Conservation (phyloP, 176 grass and related monocot species). For the Lolium rigidum region DNA sequence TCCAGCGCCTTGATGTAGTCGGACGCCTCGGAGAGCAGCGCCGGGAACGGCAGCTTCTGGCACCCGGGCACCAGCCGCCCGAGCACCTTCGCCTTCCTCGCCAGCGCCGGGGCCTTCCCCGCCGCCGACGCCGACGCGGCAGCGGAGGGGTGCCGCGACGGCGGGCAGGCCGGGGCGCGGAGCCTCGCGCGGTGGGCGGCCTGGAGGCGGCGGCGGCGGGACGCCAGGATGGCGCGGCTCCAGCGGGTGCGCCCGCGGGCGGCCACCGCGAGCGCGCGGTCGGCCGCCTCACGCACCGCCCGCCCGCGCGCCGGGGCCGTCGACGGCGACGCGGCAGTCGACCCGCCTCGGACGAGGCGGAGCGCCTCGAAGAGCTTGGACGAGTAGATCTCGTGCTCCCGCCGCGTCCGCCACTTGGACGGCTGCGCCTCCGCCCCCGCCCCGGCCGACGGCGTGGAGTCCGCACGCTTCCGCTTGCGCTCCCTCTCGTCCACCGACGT, state of each 20-base stretch:
- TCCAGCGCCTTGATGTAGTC: conserved; percentile 92
- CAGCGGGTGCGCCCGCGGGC: conserved; percentile 75
- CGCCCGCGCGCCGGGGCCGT: conserved; percentile 39
- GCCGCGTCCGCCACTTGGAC: conserved; percentile 60
- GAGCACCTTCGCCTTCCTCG: conserved; percentile 71
- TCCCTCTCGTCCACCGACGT: neutral
- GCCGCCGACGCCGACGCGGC: neutral
- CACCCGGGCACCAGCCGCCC: conserved; percentile 81
- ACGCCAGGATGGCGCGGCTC: conserved; percentile 85
- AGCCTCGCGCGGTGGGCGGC: conserved; percentile 45
- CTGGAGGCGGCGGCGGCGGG: conserved; percentile 50
- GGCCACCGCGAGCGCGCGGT: conserved; percentile 72
- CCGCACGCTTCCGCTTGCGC: conserved; percentile 46
- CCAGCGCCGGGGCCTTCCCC: conserved; percentile 30
- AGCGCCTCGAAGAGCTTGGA: conserved; percentile 77
- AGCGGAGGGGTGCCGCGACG: neutral
- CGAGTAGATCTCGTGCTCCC: conserved; percentile 73
- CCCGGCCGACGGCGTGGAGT: neutral
- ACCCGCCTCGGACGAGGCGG: conserved; percentile 45
- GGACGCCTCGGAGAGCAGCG: conserved; percentile 69
- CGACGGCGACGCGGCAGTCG: neutral
- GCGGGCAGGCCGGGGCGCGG: conserved; percentile 13
- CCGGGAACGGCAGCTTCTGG: conserved; percentile 71
- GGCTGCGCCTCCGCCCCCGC: neutral
- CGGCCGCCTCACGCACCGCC: conserved; percentile 79